These are phyloP conservation scores for Pyrrhoderma noxium DNA, from an alignment of 1,284 basidiomycete genomes.

Conservation along the genomic window DNA sequence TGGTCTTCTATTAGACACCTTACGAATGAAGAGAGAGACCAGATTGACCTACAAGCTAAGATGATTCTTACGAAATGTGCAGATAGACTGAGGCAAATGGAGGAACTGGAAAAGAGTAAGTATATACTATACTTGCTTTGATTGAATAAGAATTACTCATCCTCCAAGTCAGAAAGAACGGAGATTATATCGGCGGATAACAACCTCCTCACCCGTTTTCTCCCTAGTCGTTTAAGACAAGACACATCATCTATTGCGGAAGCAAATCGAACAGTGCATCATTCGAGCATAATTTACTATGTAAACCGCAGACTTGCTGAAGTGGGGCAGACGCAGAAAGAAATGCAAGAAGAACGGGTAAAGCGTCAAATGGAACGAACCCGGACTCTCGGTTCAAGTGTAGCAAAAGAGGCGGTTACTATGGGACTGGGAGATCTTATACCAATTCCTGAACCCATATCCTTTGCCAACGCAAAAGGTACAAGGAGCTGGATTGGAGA, in stretches of 20 bases:
- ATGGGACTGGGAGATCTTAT: slow-evolving; percentile 28
- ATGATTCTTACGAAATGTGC: slow-evolving; percentile 77
- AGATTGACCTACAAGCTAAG: slow-evolving; percentile 84
- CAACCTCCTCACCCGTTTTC: slow-evolving; percentile 55
- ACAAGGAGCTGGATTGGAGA: slow-evolving; percentile 56
- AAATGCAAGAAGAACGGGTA: slow-evolving; percentile 84
- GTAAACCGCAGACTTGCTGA: slow-evolving; percentile 72
- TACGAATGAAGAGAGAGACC: slow-evolving; percentile 81
- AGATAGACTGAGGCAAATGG: slow-evolving; percentile 79
- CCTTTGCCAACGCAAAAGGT: slow-evolving; percentile 22
- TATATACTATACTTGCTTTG: slow-evolving; percentile 20
- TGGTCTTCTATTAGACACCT: slow-evolving; percentile 69
- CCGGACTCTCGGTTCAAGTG: slow-evolving; percentile 69
- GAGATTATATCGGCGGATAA: slow-evolving; percentile 54
- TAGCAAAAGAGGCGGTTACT: slow-evolving; percentile 47
- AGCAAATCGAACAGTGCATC: slow-evolving; percentile 75
- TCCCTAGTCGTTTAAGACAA: slow-evolving; percentile 57
- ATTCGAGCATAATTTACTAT: slow-evolving; percentile 80
- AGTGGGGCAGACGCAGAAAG: slow-evolving; percentile 70
- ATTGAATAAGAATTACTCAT: slow-evolving; percentile 15
- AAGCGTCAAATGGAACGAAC: slow-evolving; percentile 75
- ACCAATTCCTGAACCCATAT: slow-evolving; percentile 24
- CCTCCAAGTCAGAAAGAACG: slow-evolving; percentile 52
- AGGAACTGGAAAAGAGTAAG: slow-evolving; percentile 77
- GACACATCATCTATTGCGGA: slow-evolving; percentile 51